These are phyloP conservation scores for Yamadazyma trypodendri DNA, from an alignment of 1,139 yeast genomes.

Conservation along the genomic window DNA sequence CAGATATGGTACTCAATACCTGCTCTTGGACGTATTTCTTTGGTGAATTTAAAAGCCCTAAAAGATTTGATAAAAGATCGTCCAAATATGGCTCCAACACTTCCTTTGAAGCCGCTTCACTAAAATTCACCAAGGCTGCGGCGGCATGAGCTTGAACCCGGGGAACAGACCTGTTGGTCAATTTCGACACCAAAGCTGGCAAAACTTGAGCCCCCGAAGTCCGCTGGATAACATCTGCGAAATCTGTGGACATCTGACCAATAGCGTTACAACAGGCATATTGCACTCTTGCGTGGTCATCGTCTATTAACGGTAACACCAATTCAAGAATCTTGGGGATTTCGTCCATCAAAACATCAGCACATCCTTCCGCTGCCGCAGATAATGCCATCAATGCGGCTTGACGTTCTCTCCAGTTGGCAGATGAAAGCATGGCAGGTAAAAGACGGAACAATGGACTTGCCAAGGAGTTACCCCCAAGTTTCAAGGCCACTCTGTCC, in stretches of 20 bases:
- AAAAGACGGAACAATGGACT: conserved; percentile 83
- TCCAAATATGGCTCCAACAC: conserved; percentile 89
- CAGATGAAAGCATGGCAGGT: conserved; percentile 76
- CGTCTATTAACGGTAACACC: conserved; percentile 78
- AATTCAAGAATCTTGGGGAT: conserved; percentile 79
- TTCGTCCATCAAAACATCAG: conserved; percentile 81
- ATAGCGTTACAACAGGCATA: conserved; percentile 96
- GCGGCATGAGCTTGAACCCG: conserved; percentile 98
- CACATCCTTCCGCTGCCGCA: conserved; percentile 96
- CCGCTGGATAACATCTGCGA: conserved; percentile 84
- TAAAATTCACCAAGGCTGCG: conserved; percentile 93
- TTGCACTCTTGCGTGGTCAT: conserved; percentile 90
- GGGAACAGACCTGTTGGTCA: conserved; percentile 69
- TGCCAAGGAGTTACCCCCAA: conserved; percentile 82
- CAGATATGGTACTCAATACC: conserved; percentile 93
- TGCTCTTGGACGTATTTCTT: conserved; percentile 95
- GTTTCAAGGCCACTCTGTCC: conserved; percentile 81
- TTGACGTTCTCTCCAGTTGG: conserved; percentile 91
- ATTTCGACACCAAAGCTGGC: conserved; percentile 84
- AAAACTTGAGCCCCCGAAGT: conserved; percentile 75
- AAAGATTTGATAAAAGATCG: conserved; percentile 66
- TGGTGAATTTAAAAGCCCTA: conserved; percentile 77
- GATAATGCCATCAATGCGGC: conserved; percentile 97
- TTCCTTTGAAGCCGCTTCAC: conserved; percentile 88
- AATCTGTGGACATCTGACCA: conserved; percentile 98